These are phyloP conservation scores for Scortechinia acanthostroma DNA, from an alignment of 2,329 filamentous ascomycete species.

Conservation along the genomic window DNA sequence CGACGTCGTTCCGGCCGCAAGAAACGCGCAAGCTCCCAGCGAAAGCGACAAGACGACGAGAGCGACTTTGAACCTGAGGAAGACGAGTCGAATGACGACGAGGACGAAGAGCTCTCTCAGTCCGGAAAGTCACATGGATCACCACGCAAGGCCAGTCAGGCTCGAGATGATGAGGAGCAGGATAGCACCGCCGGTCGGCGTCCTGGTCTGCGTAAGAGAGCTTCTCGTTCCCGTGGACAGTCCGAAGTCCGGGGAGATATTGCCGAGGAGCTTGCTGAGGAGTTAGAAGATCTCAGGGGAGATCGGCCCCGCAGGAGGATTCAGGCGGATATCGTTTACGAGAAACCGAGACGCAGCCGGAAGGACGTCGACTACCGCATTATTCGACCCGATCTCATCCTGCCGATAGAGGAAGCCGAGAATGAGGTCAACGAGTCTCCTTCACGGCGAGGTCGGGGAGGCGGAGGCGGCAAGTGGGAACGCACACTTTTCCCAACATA, in stretches of 20 bases:
- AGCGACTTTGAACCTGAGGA: constrained; percentile 46
- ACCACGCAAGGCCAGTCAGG: constrained; percentile 24
- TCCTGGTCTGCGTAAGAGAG: neutral
- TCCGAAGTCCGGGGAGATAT: neutral
- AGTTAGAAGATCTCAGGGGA: neutral
- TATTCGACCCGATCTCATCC: neutral
- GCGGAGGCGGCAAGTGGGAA: constrained; percentile 58
- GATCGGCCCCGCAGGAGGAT: neutral
- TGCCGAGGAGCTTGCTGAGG: constrained; percentile 2
- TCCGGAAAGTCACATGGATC: constrained; percentile 17
- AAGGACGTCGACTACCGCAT: neutral
- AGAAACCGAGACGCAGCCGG: neutral
- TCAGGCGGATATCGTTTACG: neutral
- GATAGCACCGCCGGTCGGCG: constrained; percentile 9
- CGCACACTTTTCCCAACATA: constrained; percentile 81
- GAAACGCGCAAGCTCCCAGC: constrained; percentile 35
- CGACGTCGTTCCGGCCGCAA: constrained; percentile 37
- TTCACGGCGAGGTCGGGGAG: constrained; percentile 58
- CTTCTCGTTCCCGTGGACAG: neutral
- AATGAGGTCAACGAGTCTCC: constrained; percentile 69
- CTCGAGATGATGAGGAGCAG: constrained; percentile 35
- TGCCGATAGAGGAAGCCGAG: constrained; percentile 42
- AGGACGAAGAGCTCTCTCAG: constrained; percentile 22
- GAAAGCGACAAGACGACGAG: constrained; percentile 54
- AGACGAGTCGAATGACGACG: constrained; percentile 40